Conservation (phyloP, 768 basidiomycete genomes). For the Tricholoma furcatifolium region DNA sequence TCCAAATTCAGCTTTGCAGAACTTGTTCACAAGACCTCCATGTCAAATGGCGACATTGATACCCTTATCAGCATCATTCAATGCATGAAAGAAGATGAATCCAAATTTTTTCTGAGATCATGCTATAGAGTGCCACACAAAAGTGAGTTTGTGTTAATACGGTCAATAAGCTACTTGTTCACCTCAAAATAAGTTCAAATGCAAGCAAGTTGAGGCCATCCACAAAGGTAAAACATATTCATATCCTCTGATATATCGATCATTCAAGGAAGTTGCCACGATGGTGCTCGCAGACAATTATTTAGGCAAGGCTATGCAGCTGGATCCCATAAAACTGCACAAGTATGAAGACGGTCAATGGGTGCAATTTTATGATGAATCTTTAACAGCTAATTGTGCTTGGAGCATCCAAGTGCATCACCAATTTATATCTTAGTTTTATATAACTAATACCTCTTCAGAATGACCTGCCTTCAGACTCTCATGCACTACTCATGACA, state of each 20-base stretch:
- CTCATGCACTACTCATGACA: constrained; percentile 23
- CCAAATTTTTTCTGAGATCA: constrained; percentile 20
- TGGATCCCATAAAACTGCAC: constrained; percentile 24
- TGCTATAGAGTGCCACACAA: not conserved
- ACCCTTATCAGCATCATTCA: constrained; percentile 20
- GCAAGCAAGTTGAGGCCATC: not conserved
- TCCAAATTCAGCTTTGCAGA: not conserved
- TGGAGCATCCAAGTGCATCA: constrained; percentile 7
- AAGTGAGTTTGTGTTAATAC: not conserved
- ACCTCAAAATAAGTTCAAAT: not conserved
- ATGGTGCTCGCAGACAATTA: constrained; percentile 22
- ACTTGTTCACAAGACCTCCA: constrained; percentile 15
- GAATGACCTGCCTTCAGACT: not conserved
- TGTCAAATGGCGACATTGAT: constrained; percentile 19
- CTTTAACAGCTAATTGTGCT: not conserved
- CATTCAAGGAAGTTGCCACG: constrained; percentile 26
- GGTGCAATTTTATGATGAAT: not conserved
- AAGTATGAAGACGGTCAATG: constrained; percentile 4
- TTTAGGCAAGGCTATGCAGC: constrained; percentile 22
- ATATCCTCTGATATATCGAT: constrained; percentile 17
- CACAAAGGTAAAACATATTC: not conserved
- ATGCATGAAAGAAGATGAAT: not conserved
- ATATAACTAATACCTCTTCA: not conserved
- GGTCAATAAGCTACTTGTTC: not conserved
- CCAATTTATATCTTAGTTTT: constrained; percentile 9